Evolutionary conservation across 2,329 filamentous ascomycete species (phyloP), one percentile per base, ranked within the genome.

Genomic region (Pochonia chlamydosporia): DNA sequence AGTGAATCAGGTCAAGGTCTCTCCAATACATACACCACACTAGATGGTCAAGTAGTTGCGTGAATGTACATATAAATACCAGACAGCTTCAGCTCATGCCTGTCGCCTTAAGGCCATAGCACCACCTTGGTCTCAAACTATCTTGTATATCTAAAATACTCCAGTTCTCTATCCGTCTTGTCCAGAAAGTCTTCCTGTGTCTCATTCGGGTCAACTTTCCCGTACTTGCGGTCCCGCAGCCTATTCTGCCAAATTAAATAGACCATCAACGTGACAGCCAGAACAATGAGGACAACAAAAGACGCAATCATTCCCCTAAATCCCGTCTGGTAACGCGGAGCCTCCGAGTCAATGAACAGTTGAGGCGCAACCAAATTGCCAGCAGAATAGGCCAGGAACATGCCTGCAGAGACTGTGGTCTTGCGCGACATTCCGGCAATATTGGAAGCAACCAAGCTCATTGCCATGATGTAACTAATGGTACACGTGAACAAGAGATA

Each of bases 91-190:
- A n/a, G n/a, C n/a, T n/a, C n/a, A n/a, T n/a, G n/a, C n/a, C n/a
- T n/a, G n/a, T n/a, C n/a, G n/a, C n/a, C n/a, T n/a, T n/a, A n/a
- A n/a, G n/a, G n/a, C n/a, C n/a, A n/a, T n/a, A n/a, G n/a, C n/a
- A n/a, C n/a, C n/a, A n/a, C n/a, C n/a, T n/a, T n/a, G n/a, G n/a
- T n/a, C n/a, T n/a, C n/a, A n/a, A n/a, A n/a, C n/a, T n/a, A n/a
- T n/a, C n/a, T n/a, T n/a, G n/a, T n/a, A 16, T 48, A 48, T 21
- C 46, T 21, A 30, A 48, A 48, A 33, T 44, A 36, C 14, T 30
- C 33, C 24, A 37, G 33, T 41, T 48, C 46, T 35, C 36, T 24
- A n/a, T 48, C 46, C 18, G 46, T 48, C 10, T 43, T 20, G 21
- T 48, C 40, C 30, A 48, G 18, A 21, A 44, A 35, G 28, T 44